Evolutionary conservation across 257 asterid genomes (phyloP).

Genomic region (Solanum microdontum): DNA sequence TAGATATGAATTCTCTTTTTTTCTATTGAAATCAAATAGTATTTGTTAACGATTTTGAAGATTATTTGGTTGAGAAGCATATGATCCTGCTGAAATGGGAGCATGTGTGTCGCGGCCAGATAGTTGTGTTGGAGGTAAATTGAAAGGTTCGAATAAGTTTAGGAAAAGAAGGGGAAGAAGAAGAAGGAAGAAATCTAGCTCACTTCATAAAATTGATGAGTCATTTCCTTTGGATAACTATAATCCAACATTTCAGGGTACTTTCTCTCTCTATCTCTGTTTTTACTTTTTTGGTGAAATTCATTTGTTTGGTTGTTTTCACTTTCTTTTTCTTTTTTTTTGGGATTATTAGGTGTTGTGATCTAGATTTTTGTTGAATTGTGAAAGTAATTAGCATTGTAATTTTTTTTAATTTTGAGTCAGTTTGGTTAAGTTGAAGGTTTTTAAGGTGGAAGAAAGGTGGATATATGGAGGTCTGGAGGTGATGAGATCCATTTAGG

Average conservation of each 20-base stretch:
- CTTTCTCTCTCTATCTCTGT: neutral
- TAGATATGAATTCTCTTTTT: too few relatives aligned
- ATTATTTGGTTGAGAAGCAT: neutral
- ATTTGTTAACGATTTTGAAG: neutral
- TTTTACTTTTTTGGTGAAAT: neutral
- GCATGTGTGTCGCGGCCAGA: conserved; percentile 67
- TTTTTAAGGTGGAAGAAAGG: neutral
- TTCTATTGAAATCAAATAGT: neutral
- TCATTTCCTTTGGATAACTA: conserved; percentile 47
- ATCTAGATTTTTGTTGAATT: neutral
- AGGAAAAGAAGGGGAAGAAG: conserved; percentile 37
- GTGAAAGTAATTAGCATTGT: neutral
- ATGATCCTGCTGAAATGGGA: conserved; percentile 46
- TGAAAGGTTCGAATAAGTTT: conserved; percentile 14
- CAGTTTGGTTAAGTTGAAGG: neutral
- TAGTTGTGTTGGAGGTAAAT: conserved; percentile 44
- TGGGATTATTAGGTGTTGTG: neutral
- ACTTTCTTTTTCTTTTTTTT: fast-evolving
- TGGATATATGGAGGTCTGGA: neutral
- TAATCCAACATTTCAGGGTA: conserved; percentile 52
- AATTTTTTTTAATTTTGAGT: neutral
- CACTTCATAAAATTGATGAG: conserved; percentile 43
- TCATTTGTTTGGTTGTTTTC: neutral
- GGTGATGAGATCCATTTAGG: neutral
- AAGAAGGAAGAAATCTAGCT: conserved; percentile 25